A percentile compares a stretch with the other conserved stretches of the same genome.
phyloP scores from a whole-genome alignment of 257 asterid species.

The Salvia splendens region DNA sequence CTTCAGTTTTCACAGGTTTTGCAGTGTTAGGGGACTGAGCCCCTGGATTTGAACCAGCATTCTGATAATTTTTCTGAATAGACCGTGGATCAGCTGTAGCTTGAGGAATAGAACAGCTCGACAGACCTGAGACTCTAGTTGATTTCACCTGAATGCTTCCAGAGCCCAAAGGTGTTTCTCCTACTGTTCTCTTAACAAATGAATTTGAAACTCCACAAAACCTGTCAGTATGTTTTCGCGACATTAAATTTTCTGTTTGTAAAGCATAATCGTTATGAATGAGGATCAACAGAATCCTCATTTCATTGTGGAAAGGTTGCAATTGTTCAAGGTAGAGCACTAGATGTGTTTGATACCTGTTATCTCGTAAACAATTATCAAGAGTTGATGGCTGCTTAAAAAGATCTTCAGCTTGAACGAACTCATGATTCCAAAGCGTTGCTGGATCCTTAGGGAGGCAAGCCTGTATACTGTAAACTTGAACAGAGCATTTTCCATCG shows the following conservation, averaged over 20 bases:
- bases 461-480: slow-evolving; percentile 85
- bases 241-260: slow-evolving; percentile 5
- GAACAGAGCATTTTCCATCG: slow-evolving; percentile 66
- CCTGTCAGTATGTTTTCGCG: slow-evolving; percentile 39
- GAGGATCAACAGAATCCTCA: slow-evolving; percentile 13
- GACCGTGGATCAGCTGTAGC: slow-evolving; percentile 41
- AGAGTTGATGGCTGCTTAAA: slow-evolving; percentile 58
- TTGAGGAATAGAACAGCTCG: slow-evolving; percentile 40
- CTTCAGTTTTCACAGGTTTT: slow-evolving; percentile 51
- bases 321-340: slow-evolving; percentile 14
- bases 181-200: slow-evolving; percentile 60
- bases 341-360: slow-evolving; percentile 55
- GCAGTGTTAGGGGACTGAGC: slow-evolving; percentile 39
- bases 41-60: slow-evolving; percentile 42
- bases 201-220: slow-evolving; percentile 85
- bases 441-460: slow-evolving; percentile 94
- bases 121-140: slow-evolving; percentile 46
- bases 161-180: slow-evolving; percentile 42
- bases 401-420: slow-evolving; percentile 83
- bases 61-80: slow-evolving; percentile 48
- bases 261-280: slow-evolving; percentile 27
- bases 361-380: slow-evolving; percentile 80
- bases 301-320: background rate
- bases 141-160: slow-evolving; percentile 48
- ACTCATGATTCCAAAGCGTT: slow-evolving; percentile 90